Evolutionary conservation across 2,329 filamentous ascomycete species (phyloP).

Genomic region (Septoria petroselini): DNA sequence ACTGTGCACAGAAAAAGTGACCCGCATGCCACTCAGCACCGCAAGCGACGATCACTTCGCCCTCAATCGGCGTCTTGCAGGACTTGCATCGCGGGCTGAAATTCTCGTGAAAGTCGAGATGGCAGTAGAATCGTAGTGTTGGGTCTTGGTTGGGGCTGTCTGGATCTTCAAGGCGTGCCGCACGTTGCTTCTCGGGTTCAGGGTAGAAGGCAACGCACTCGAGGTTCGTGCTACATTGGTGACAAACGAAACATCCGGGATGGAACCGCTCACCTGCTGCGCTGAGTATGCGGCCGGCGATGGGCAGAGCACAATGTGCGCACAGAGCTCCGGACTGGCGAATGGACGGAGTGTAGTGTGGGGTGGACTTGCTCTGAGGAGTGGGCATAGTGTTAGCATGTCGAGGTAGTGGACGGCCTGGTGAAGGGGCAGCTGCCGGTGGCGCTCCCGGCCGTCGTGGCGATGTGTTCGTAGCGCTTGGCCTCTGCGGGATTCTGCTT

Average conservation of each 20-base stretch:
- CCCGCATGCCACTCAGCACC: slow-evolving; percentile 96
- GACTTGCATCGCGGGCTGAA: slow-evolving; percentile 92
- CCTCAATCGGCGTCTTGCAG: slow-evolving; percentile 94
- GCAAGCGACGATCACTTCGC: slow-evolving; percentile 88
- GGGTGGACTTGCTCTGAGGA: slow-evolving; percentile 37
- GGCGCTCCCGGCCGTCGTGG: slow-evolving; percentile 41
- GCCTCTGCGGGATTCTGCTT: slow-evolving; percentile 5
- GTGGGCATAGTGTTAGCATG: slow-evolving; percentile 35
- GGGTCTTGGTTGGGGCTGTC: slow-evolving; percentile 62
- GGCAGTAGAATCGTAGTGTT: slow-evolving; percentile 84
- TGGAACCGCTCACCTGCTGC: slow-evolving; percentile 83
- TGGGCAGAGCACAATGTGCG: slow-evolving; percentile 77
- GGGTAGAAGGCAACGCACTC: slow-evolving; percentile 96
- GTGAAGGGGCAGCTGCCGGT: slow-evolving; percentile 34
- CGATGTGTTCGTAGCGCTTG: slow-evolving; percentile 19
- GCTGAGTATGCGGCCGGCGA: slow-evolving; percentile 85
- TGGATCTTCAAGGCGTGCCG: slow-evolving; percentile 52
- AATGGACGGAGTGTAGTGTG: slow-evolving; percentile 47
- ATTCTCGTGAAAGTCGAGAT: slow-evolving; percentile 96
- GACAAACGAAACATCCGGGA: slow-evolving; percentile 87
- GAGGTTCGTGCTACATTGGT: slow-evolving; percentile 78
- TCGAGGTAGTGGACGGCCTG: slow-evolving; percentile 40
- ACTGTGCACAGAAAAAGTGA: slow-evolving; percentile 99
- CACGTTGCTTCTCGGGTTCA: slow-evolving; percentile 71
- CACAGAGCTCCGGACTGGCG: slow-evolving; percentile 68